Evolutionary conservation across 345 rosid species (phyloP).

Genomic region (Lumnitzera littorea): DNA sequence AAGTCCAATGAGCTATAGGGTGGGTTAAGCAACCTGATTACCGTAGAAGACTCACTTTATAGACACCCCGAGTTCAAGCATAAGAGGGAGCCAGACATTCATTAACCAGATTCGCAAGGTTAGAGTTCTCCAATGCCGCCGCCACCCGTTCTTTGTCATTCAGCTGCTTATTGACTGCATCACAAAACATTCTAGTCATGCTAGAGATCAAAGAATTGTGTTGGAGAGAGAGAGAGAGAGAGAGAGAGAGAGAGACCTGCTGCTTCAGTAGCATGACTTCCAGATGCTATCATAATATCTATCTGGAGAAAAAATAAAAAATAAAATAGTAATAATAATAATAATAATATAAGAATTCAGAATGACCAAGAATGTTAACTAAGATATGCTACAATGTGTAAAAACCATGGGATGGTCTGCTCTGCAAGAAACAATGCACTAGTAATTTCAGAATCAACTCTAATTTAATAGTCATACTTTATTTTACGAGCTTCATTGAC

Average conservation of each 20-base stretch:
- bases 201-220: neutral
- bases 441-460: no score
- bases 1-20: no score
- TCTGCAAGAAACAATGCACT: no score
- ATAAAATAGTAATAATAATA: conserved; percentile 1
- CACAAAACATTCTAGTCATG: no score
- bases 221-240: neutral
- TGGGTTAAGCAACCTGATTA: neutral
- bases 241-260: conserved; percentile 39
- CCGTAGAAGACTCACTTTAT: neutral
- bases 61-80: conserved; percentile 19
- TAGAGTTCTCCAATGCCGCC: conserved; percentile 91
- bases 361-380: neutral
- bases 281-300: conserved; percentile 89
- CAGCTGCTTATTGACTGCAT: conserved; percentile 87
- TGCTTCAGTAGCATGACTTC: conserved; percentile 91
- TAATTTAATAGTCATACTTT: neutral
- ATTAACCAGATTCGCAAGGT: conserved; percentile 82
- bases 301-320: conserved; percentile 37
- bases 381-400: no score
- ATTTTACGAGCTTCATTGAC: neutral
- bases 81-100: conserved; percentile 70
- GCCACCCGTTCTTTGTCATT: conserved; percentile 94
- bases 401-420: no score
- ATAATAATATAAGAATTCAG: neutral